These are phyloP conservation scores for Aspergillus texensis DNA, from an alignment of 2,329 filamentous ascomycete genomes.

Conservation along the genomic window DNA sequence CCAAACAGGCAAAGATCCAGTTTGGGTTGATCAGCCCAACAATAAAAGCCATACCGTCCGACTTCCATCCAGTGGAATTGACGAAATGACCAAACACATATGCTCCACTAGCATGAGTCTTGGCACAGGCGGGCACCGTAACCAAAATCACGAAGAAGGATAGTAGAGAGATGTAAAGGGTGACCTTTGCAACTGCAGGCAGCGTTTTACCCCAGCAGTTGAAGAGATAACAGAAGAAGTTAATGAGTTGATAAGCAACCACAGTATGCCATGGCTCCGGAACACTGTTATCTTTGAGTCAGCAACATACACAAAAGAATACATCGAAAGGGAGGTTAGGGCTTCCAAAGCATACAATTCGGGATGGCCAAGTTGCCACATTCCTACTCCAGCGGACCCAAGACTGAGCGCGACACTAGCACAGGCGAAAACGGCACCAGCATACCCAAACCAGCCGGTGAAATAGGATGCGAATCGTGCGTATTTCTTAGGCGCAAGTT, in stretches of 20 bases:
- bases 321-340: not conserved
- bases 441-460: constrained; percentile 57
- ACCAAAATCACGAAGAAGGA: constrained; percentile 54
- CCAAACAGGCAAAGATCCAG: constrained; percentile 55
- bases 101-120: constrained; percentile 48
- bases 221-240: constrained; percentile 53
- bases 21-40: constrained; percentile 57
- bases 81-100: constrained; percentile 58
- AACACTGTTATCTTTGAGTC: constrained; percentile 25
- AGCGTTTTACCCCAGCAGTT: constrained; percentile 47
- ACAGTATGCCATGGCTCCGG: constrained; percentile 41
- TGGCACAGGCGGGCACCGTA: constrained; percentile 50
- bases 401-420: constrained; percentile 56
- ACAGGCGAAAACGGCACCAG: constrained; percentile 57
- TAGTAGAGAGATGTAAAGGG: constrained; percentile 50
- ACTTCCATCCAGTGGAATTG: constrained; percentile 55
- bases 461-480: constrained; percentile 51
- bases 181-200: constrained; percentile 44
- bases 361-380: constrained; percentile 56
- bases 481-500: constrained; percentile 50
- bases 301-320: constrained; percentile 13
- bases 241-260: constrained; percentile 51
- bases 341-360: constrained; percentile 47
- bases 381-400: constrained; percentile 53
- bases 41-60: constrained; percentile 55